Conservation (phyloP, 169 alveolate species). For the Theileria parva region DNA sequence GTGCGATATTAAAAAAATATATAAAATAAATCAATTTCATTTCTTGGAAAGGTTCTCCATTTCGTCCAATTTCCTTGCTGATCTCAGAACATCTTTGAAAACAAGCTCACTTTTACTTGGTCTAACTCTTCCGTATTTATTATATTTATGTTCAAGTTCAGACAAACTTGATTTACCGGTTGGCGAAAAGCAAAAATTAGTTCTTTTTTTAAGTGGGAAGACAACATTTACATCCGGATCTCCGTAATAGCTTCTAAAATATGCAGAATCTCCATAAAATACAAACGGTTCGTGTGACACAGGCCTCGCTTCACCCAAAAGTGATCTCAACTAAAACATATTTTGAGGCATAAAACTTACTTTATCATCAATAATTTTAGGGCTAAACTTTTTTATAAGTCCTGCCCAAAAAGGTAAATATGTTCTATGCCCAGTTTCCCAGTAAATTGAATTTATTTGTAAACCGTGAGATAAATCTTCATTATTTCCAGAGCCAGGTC, state of each 20-base stretch:
- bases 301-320: slow-evolving; percentile 71
- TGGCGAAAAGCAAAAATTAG: slow-evolving; percentile 77
- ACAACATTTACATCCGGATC: slow-evolving; percentile 80
- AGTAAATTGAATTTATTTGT: slow-evolving; percentile 82
- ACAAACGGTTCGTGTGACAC: slow-evolving; percentile 83
- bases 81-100: slow-evolving; percentile 45
- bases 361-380: slow-evolving; percentile 82
- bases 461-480: slow-evolving; percentile 65
- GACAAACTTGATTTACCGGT: slow-evolving; percentile 71
- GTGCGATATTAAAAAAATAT: neutral
- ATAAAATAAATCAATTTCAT: neutral
- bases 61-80: slow-evolving; percentile 52
- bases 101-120: slow-evolving; percentile 42
- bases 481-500: slow-evolving; percentile 57
- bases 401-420: slow-evolving; percentile 82
- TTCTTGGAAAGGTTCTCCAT: neutral
- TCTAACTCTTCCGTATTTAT: slow-evolving; percentile 50
- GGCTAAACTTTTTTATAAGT: slow-evolving; percentile 75
- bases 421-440: slow-evolving; percentile 88
- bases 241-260: slow-evolving; percentile 78
- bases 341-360: slow-evolving; percentile 31
- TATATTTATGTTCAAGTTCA: slow-evolving; percentile 51
- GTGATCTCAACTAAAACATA: slow-evolving; percentile 67
- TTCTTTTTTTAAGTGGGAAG: slow-evolving; percentile 68
- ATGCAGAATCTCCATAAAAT: slow-evolving; percentile 73